Percentiles rank a stretch among this genome's conserved stretches.
These are phyloP conservation scores for Citrus unshiu DNA, from an alignment of 345 rosid species.

Conservation along the genomic window DNA sequence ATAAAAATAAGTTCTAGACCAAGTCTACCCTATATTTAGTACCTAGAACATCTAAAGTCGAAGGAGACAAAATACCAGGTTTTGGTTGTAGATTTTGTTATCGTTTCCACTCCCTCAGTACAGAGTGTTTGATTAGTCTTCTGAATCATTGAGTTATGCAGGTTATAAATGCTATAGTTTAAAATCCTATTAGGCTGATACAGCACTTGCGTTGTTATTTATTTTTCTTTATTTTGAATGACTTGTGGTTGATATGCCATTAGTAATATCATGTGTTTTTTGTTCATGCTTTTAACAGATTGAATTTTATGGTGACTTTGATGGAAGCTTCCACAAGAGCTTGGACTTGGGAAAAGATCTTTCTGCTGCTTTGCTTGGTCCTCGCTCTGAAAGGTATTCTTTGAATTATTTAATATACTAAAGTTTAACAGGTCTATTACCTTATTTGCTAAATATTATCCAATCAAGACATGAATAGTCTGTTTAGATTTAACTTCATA, in stretches of 20 bases:
- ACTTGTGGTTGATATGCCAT: not conserved
- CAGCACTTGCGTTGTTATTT: not conserved
- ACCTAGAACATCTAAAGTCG: not conserved
- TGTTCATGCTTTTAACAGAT: slow-evolving; percentile 34
- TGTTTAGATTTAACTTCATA: not conserved
- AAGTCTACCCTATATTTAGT: not conserved
- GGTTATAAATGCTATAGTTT: not conserved
- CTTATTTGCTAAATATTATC: not conserved
- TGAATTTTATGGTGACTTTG: slow-evolving; percentile 89
- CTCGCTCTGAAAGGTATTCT: not conserved
- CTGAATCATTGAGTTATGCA: not conserved
- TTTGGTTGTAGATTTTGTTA: not conserved
- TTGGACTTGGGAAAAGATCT: slow-evolving; percentile 83
- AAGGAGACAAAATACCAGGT: not conserved
- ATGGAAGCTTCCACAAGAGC: slow-evolving; percentile 88
- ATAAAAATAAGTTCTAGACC: not conserved
- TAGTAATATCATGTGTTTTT: not conserved
- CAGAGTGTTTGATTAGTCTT: not conserved
- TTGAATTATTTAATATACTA: too few species aligned
- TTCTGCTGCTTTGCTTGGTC: slow-evolving; percentile 84
- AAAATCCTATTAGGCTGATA: too few species aligned
- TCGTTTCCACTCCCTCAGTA: not conserved
- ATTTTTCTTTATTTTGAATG: not conserved
- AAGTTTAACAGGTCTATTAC: too few species aligned
- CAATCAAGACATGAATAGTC: not conserved